Percentiles rank a stretch among this genome's conserved stretches.
These are phyloP conservation scores for Oryza glaberrima DNA, from an alignment of 176 grass and related monocot genomes.

Conservation along the genomic window DNA sequence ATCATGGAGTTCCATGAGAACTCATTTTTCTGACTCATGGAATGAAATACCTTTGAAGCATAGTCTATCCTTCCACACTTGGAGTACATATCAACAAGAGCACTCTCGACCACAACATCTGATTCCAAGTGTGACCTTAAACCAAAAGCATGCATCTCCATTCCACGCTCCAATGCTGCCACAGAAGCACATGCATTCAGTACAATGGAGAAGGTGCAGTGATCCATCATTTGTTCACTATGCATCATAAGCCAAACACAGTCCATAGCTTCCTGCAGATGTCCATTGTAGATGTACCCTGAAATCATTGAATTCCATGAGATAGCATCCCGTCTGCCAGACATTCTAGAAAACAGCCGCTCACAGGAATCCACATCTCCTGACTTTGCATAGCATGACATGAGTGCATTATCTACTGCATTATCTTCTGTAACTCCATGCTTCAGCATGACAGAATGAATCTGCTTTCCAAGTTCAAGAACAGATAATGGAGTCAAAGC, in stretches of 20 bases:
- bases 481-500: constrained; percentile 58
- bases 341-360: constrained; percentile 63
- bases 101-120: constrained; percentile 73
- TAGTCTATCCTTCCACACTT: constrained; percentile 89
- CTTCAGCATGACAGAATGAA: constrained; percentile 68
- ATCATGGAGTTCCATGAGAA: constrained; percentile 95
- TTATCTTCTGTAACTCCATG: constrained; percentile 61
- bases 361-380: constrained; percentile 67
- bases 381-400: constrained; percentile 84
- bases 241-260: constrained; percentile 77
- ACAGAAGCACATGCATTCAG: constrained; percentile 77
- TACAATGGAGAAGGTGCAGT: constrained; percentile 69
- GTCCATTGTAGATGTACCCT: constrained; percentile 78
- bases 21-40: constrained; percentile 67
- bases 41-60: constrained; percentile 72
- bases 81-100: constrained; percentile 85
- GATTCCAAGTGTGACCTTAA: constrained; percentile 64
- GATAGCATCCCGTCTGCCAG: constrained; percentile 60
- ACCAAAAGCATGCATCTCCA: constrained; percentile 87
- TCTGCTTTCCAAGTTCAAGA: constrained; percentile 67
- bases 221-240: constrained; percentile 67
- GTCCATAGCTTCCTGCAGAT: constrained; percentile 78
- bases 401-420: constrained; percentile 70
- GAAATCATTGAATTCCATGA: constrained; percentile 88
- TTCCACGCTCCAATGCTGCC: constrained; percentile 67